Evolutionary conservation across 768 basidiomycete genomes (phyloP).

Genomic region (Serpula lacrymans): DNA sequence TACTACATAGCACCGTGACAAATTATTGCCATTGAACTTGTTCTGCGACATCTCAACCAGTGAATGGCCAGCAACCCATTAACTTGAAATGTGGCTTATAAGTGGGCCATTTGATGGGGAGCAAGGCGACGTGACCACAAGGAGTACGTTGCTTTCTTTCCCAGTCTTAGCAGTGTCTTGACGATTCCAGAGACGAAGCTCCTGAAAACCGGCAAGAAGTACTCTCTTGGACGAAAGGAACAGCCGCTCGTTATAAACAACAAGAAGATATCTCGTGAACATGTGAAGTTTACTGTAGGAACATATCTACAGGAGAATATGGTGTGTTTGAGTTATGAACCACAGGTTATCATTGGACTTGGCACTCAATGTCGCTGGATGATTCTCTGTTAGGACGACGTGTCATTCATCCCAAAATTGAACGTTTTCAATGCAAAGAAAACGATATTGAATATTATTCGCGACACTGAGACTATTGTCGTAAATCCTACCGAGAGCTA

Average conservation of each 20-base stretch:
- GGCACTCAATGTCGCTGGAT: not conserved
- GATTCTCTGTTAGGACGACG: constrained; percentile 40
- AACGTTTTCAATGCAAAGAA: constrained; percentile 45
- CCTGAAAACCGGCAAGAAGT: constrained; percentile 55
- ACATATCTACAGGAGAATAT: constrained; percentile 48
- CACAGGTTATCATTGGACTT: not conserved
- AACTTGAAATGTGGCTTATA: constrained; percentile 47
- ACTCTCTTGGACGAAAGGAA: constrained; percentile 57
- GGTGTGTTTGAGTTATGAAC: constrained; percentile 38
- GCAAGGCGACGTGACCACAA: constrained; percentile 30
- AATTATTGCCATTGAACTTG: no score
- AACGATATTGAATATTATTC: constrained; percentile 41
- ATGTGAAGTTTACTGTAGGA: constrained; percentile 57
- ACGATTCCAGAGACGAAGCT: constrained; percentile 48
- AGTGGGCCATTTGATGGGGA: constrained; percentile 53
- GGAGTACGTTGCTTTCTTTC: constrained; percentile 32
- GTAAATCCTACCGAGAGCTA: constrained; percentile 35
- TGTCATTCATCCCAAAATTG: constrained; percentile 45
- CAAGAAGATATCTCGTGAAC: constrained; percentile 63
- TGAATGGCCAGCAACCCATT: not conserved
- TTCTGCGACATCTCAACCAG: no score
- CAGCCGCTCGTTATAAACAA: constrained; percentile 47
- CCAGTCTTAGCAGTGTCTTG: constrained; percentile 12
- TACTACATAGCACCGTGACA: not conserved
- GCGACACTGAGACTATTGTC: constrained; percentile 28